Conservation (phyloP, 805 yeast species). For the Kazachstania kunashirensis region DNA sequence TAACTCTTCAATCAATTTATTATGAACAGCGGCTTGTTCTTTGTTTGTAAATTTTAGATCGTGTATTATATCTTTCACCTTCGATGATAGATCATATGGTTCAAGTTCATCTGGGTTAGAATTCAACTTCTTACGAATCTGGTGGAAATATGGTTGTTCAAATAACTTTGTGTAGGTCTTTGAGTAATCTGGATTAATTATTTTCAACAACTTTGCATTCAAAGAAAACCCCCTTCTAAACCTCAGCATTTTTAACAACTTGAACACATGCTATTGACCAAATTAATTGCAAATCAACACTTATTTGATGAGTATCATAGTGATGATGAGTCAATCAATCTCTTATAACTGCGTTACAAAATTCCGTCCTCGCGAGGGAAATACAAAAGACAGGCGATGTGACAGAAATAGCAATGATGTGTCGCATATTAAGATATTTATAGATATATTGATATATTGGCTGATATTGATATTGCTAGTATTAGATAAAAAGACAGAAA, state of each 20-base stretch:
- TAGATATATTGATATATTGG: too few relatives aligned
- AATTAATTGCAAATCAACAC: neutral
- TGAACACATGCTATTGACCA: too few relatives aligned
- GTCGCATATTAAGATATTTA: too few relatives aligned
- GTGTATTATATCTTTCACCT: slow-evolving; percentile 9
- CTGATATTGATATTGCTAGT: too few relatives aligned
- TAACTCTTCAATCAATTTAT: slow-evolving; percentile 23
- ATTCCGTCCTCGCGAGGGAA: too few relatives aligned
- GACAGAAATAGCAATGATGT: too few relatives aligned
- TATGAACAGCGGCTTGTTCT: slow-evolving; percentile 17
- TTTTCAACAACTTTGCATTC: neutral
- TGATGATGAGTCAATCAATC: too few relatives aligned
- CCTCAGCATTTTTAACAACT: neutral
- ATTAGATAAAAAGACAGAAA: too few relatives aligned
- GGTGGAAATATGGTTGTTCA: slow-evolving; percentile 12
- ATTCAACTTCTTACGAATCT: slow-evolving; percentile 11
- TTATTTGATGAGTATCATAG: too few relatives aligned
- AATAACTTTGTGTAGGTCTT: slow-evolving; percentile 6
- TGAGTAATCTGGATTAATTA: neutral
- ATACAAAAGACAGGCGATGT: too few relatives aligned
- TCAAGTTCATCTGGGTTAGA: slow-evolving; percentile 7
- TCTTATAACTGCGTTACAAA: too few relatives aligned
- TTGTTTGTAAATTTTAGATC: slow-evolving; percentile 5
- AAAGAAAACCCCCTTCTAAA: neutral
- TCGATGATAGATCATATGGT: slow-evolving; percentile 18